These are phyloP conservation scores for Xerocomus spinulosus DNA, from an alignment of 768 basidiomycete genomes.

Conservation along the genomic window DNA sequence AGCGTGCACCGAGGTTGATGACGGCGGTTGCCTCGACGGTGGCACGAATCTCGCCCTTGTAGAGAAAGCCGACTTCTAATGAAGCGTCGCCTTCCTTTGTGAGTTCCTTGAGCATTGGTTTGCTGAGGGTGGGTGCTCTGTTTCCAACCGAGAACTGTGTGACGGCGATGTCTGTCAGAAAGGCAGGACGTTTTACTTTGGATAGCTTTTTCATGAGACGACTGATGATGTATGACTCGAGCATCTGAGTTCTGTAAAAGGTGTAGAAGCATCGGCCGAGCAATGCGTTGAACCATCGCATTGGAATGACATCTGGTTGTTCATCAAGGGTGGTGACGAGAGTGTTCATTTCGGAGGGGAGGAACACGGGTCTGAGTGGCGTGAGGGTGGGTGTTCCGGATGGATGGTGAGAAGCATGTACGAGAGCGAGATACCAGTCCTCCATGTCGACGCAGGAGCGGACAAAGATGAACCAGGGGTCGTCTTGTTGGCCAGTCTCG, in stretches of 20 bases:
- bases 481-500: conserved; percentile 39
- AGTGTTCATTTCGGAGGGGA: conserved; percentile 71
- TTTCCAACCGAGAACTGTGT: conserved; percentile 87
- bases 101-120: conserved; percentile 97
- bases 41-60: conserved; percentile 85
- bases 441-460: conserved; percentile 90
- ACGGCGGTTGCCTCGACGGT: conserved; percentile 88
- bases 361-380: conserved; percentile 64
- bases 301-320: conserved; percentile 93
- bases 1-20: conserved; percentile 75
- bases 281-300: conserved; percentile 96
- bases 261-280: conserved; percentile 91
- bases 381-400: conserved; percentile 56
- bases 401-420: conserved; percentile 67
- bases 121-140: conserved; percentile 81
- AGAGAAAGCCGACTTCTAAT: conserved; percentile 78
- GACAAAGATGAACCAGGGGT: conserved; percentile 92
- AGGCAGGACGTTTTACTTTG: conserved; percentile 84
- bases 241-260: conserved; percentile 74
- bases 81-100: conserved; percentile 91
- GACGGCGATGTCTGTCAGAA: conserved; percentile 81
- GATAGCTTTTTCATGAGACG: conserved; percentile 91
- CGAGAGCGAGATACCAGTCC: conserved; percentile 87
- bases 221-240: conserved; percentile 83
- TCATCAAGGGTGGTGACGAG: conserved; percentile 84